phyloP scores from a whole-genome alignment of 1,284 basidiomycete genomes.

The Microbotryum saponariae region DNA sequence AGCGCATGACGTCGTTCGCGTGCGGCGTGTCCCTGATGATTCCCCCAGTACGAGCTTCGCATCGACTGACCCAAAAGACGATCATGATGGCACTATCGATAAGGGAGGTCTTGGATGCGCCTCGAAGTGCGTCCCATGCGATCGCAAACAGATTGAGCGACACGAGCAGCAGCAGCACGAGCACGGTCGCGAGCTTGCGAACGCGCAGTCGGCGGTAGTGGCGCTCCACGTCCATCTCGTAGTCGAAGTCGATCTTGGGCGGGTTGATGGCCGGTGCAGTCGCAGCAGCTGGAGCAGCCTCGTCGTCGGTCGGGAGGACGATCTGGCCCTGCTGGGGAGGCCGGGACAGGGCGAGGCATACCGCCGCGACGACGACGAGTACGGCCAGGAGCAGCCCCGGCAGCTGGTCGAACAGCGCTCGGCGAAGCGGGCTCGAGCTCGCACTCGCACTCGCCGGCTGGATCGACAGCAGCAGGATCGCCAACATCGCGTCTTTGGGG shows the following conservation, averaged over 20 bases:
- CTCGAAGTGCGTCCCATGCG: constrained; percentile 32
- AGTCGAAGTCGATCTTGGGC: neutral
- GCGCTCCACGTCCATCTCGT: neutral
- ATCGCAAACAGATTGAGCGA: constrained; percentile 51
- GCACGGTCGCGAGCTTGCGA: constrained; percentile 49
- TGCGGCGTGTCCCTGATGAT: too few species aligned
- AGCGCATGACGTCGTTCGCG: too few species aligned
- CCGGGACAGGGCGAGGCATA: constrained; percentile 1
- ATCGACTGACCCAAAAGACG: constrained; percentile 46
- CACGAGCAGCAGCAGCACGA: constrained; percentile 49
- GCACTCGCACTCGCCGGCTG: too few species aligned
- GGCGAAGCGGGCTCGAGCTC: too few species aligned
- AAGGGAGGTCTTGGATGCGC: neutral
- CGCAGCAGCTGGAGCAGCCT: constrained; percentile 10
- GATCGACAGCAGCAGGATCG: too few species aligned
- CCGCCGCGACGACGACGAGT: neutral
- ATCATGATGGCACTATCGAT: constrained; percentile 39
- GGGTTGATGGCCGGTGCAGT: constrained; percentile 3
- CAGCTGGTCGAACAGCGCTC: too few species aligned
- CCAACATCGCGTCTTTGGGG: too few species aligned
- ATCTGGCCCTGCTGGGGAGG: neutral
- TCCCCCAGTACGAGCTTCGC: neutral
- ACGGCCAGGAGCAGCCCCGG: neutral
- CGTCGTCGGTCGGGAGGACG: neutral
- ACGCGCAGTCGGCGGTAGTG: constrained; percentile 38